These are phyloP conservation scores for Setaria italica DNA, from an alignment of 202 grass and related monocot species.

Conservation along the genomic window DNA sequence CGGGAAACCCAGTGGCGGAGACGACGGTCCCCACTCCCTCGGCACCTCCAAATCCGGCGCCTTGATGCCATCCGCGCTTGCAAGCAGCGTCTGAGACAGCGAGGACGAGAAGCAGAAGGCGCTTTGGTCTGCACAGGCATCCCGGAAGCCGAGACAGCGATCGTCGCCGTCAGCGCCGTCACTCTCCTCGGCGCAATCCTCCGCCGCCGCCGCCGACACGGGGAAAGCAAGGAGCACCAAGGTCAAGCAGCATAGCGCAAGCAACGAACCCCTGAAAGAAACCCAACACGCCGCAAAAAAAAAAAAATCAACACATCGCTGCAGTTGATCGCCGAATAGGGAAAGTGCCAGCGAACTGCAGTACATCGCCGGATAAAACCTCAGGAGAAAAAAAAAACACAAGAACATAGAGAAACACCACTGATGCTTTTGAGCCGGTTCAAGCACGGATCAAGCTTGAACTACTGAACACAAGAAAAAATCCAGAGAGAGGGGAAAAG, in stretches of 20 bases:
- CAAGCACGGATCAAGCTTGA: constrained; percentile 42
- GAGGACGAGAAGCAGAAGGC: constrained; percentile 78
- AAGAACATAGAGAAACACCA: neutral
- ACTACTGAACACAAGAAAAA: constrained; percentile 1
- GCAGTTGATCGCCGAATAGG: constrained; percentile 48
- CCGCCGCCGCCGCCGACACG: constrained; percentile 23
- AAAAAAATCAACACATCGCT: constrained; percentile 28
- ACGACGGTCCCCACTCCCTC: constrained; percentile 32
- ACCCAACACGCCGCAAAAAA: constrained; percentile 25
- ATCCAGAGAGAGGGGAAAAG: neutral
- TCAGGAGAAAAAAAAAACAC: neutral
- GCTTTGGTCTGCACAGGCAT: constrained; percentile 52
- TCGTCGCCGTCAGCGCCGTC: constrained; percentile 36
- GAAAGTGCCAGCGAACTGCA: constrained; percentile 32
- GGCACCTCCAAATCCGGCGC: constrained; percentile 49
- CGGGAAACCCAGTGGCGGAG: constrained; percentile 53
- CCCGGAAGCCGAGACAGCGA: constrained; percentile 64
- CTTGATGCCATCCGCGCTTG: constrained; percentile 44
- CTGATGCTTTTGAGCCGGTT: constrained; percentile 18
- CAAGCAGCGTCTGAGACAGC: constrained; percentile 47
- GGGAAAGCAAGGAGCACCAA: constrained; percentile 36
- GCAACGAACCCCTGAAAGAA: constrained; percentile 48
- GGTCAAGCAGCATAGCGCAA: constrained; percentile 41
- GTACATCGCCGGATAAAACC: constrained; percentile 40
- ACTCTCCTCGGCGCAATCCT: constrained; percentile 31